Base-by-base conservation (phyloP, 179 eudicot species). In the Beta corolliflora region DNA sequence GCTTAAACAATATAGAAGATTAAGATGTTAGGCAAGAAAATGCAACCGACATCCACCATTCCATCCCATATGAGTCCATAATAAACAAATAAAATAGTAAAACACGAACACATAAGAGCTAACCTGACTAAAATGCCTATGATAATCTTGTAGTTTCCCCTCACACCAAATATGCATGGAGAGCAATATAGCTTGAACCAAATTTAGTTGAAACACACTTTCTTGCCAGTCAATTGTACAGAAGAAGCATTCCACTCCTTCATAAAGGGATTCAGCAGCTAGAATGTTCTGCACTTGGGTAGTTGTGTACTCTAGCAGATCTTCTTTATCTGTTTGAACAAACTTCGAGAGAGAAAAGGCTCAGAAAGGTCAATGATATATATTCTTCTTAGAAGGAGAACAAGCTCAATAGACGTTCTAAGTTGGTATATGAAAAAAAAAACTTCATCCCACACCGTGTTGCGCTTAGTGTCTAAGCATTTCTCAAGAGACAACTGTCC, bases 121-220 rank as follows among this genome's bases (percentile, higher is more conserved):
- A 71, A 95, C 99, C 99, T 95, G 89, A 88, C 83, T 56, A 82
- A 91, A 95, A 87, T 91, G 84, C 63, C 87, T 84, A 76, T 95
- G 97, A 89, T 95, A 95, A 86, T 93, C 94, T 84, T 87, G 92
- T 84, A 93, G 83, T 79, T 83, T 86, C 79, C 79, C 82, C 78
- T 94, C 94, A 71, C 95, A 95, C 95, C 98, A 93, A 58, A 81
- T 77, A 84, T 86, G 85, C 83, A 94, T 88, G 83, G 93, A 91
- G 46, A 86, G 82, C 77, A 88, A 82, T 61, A 93, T 75, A 63
- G 95, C 90, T 76, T 89, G 95, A 64, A 86, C 84, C 90, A 93
- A 85, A 71, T 84, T 89, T 73, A 86, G 77, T 80, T 82, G 86
- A 78, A 75, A 56, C 68, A 81, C 81, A 76, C 81, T 86, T 77